A percentile compares a stretch with the other conserved stretches of the same genome.
Evolutionary conservation across 2,329 filamentous ascomycete genomes (phyloP).

Genomic region (Fragosphaeria purpurea): DNA sequence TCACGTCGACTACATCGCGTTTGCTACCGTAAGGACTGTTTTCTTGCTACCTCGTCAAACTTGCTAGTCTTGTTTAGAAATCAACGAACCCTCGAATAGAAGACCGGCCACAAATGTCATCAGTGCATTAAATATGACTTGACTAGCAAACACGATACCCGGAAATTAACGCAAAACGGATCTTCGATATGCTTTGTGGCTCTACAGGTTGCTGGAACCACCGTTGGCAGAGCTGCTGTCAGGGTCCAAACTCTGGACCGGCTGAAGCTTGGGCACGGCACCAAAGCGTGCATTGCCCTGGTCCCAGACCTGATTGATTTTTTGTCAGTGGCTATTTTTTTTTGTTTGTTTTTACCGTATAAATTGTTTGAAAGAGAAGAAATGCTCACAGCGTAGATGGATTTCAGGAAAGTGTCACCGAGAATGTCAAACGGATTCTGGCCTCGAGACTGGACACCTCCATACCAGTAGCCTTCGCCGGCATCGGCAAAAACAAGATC

Average conservation of each 20-base stretch:
- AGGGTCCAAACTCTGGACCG: slow-evolving; percentile 23
- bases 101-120: too few species aligned
- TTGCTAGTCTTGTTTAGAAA: too few species aligned
- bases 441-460: slow-evolving; percentile 55
- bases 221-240: not conserved
- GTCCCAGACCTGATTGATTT: slow-evolving; percentile 44
- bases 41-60: too few species aligned
- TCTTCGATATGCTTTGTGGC: too few species aligned
- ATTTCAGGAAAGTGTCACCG: slow-evolving; percentile 55
- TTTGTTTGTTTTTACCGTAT: too few species aligned
- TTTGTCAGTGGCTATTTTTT: not conserved
- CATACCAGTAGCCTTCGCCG: slow-evolving; percentile 47
- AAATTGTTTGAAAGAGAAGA: not conserved
- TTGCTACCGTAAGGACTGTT: too few species aligned
- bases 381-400: slow-evolving; percentile 47
- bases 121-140: too few species aligned
- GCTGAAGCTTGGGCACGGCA: slow-evolving; percentile 43
- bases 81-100: too few species aligned
- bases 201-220: too few species aligned
- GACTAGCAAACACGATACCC: too few species aligned
- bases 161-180: too few species aligned
- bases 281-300: slow-evolving; percentile 51
- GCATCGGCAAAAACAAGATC: slow-evolving; percentile 50
- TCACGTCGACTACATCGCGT: too few species aligned
- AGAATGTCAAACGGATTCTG: slow-evolving; percentile 51